Evolutionary conservation across 352 stramenopile species (phyloP), one percentile per base, ranked within the genome.

Genomic region (Thalassiosira livingstoniorum): DNA sequence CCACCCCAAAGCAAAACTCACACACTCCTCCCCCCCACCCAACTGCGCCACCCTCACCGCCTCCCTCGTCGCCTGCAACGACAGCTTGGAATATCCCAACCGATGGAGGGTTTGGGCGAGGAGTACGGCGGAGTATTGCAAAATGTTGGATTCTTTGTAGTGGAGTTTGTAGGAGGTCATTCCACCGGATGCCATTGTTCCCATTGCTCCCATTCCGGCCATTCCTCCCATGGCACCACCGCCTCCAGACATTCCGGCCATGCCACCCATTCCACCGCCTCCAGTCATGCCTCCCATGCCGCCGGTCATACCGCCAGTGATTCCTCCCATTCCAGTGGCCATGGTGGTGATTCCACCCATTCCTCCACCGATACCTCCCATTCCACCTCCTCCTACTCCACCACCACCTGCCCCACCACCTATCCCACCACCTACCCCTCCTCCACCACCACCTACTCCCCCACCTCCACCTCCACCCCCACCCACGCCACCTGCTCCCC

Each of bases 1-100:
- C 95, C 96, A 98, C 27, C 92, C 93, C 1, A 98, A 87, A 39
- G 96, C 95, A 86, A 98, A 98, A 2, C 94, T 95, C 21, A 98
- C 96, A 72, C 96, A 98, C 0, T 97, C 89, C 64, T 96, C 92
- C 85, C 98, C 96, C 31, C 95, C 94, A 55, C 97, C 93, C 73
- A 98, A 95, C 70, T 98, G 96, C 4, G 95, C 95, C 21, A 98
- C 94, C 21, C 95, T 92, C 51, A 98, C 96, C 1, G 96, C 94
- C 85, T 98, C 96, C 66, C 98, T 92, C 11, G 97, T 96, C 32
- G 93, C 96, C 81, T 97, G 92, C 60, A 95, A 85, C 11, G 95
- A 92, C 5, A 96, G 82, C 34, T 84, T 58, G 34, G 91, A 89
- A 68, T 97, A 94, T 35, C 96, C 92, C 65, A 98, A 97, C 60